phyloP scores from a whole-genome alignment of 2,329 filamentous ascomycete species.

The Fusarium sp. region DNA sequence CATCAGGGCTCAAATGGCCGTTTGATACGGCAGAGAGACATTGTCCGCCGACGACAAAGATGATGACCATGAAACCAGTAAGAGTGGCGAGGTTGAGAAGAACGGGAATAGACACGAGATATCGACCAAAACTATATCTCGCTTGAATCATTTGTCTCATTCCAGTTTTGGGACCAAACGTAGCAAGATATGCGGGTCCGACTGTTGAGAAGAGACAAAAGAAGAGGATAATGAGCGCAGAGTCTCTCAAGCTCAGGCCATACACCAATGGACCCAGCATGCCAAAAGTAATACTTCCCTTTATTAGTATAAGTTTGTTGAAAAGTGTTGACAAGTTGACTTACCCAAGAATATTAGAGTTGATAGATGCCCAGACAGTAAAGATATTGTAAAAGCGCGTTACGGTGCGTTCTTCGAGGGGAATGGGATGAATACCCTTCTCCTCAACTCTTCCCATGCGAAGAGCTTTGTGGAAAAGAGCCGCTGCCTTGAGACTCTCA shows the following conservation, averaged over 20 bases:
- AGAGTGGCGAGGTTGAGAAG: slow-evolving; percentile 73
- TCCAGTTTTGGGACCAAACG: slow-evolving; percentile 70
- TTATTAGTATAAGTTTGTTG: slow-evolving; percentile 3
- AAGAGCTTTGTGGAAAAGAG: slow-evolving; percentile 50
- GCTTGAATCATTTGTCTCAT: slow-evolving; percentile 76
- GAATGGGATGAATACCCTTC: slow-evolving; percentile 59
- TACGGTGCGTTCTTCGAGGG: slow-evolving; percentile 56
- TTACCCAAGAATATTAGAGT: slow-evolving; percentile 61
- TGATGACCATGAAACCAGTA: slow-evolving; percentile 73
- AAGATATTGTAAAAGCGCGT: slow-evolving; percentile 60
- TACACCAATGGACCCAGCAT: slow-evolving; percentile 70
- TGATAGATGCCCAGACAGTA: slow-evolving; percentile 63
- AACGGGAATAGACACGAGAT: slow-evolving; percentile 69
- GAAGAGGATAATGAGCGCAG: slow-evolving; percentile 71
- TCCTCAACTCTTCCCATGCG: slow-evolving; percentile 58
- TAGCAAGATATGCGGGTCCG: slow-evolving; percentile 68
- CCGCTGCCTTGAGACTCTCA: slow-evolving; percentile 45
- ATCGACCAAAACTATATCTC: slow-evolving; percentile 71
- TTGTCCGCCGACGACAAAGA: slow-evolving; percentile 71
- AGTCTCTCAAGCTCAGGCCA: slow-evolving; percentile 67
- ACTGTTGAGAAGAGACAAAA: slow-evolving; percentile 68
- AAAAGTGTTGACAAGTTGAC: slow-evolving; percentile 17
- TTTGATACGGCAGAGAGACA: slow-evolving; percentile 66
- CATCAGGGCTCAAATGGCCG: slow-evolving; percentile 62
- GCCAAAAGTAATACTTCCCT: slow-evolving; percentile 69